phyloP scores from a whole-genome alignment of 1,284 basidiomycete genomes.

The Cryptococcus sp. region DNA sequence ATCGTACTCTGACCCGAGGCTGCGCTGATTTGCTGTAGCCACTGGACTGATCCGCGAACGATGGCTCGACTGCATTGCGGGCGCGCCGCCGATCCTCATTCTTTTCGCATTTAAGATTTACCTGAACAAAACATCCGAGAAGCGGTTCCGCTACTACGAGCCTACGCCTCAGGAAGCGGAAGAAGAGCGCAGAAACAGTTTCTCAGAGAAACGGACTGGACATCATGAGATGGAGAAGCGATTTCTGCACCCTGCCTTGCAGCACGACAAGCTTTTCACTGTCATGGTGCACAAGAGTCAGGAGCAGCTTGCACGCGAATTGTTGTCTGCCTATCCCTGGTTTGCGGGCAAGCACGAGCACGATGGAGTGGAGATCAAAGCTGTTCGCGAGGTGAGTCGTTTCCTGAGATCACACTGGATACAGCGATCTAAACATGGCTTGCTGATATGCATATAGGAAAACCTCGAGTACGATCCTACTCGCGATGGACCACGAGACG shows the following conservation, averaged over 20 bases:
- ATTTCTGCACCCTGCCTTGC: conserved; percentile 58
- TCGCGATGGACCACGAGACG: conserved; percentile 42
- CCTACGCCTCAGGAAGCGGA: conserved; percentile 54
- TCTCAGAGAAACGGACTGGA: conserved; percentile 50
- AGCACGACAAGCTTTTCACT: conserved; percentile 50
- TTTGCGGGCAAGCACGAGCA: conserved; percentile 43
- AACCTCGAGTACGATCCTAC: conserved; percentile 53
- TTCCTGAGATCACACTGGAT: background rate
- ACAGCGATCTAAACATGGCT: too few relatives aligned
- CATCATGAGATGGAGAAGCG: conserved; percentile 55
- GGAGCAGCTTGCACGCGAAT: conserved; percentile 46
- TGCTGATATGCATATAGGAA: conserved; percentile 31
- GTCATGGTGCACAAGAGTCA: conserved; percentile 55
- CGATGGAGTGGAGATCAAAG: conserved; percentile 48
- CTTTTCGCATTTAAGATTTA: conserved; percentile 79
- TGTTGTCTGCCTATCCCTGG: conserved; percentile 52
- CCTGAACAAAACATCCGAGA: conserved; percentile 67
- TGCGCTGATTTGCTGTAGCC: conserved; percentile 57
- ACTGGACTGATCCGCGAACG: conserved; percentile 81
- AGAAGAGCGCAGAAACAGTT: conserved; percentile 29
- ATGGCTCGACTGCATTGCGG: conserved; percentile 58
- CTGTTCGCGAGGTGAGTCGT: conserved; percentile 44
- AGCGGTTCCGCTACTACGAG: conserved; percentile 71
- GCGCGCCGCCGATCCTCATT: conserved; percentile 72
- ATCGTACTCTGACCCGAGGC: too few relatives aligned